These are phyloP conservation scores for Nicotiana noctiflora DNA, from an alignment of 257 asterid species.

Conservation along the genomic window DNA sequence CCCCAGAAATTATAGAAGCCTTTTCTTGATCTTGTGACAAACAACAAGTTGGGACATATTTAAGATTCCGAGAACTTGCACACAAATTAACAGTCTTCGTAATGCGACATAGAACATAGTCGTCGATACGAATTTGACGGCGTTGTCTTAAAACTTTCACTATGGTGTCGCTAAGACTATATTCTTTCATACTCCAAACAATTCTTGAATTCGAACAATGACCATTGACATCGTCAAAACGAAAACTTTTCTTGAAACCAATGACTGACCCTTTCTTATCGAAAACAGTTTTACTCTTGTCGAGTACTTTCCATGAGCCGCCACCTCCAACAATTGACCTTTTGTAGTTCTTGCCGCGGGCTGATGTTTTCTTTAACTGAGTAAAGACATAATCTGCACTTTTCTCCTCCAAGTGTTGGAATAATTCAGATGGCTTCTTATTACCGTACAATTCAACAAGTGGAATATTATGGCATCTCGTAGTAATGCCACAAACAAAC, in stretches of 20 bases:
- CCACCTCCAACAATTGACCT: background rate
- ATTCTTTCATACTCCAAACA: background rate
- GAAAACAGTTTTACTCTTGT: background rate
- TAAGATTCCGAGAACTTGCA: no score
- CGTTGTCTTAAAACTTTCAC: no score
- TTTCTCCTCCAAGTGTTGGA: background rate
- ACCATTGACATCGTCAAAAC: background rate
- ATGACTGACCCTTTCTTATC: background rate
- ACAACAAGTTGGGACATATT: no score
- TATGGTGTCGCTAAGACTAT: background rate
- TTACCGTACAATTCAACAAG: background rate
- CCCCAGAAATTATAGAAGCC: no score
- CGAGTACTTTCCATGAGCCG: background rate
- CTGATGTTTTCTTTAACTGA: background rate
- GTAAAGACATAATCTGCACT: background rate
- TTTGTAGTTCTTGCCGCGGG: background rate
- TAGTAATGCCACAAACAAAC: background rate
- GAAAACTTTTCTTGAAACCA: background rate
- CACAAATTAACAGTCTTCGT: no score
- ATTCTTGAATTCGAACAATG: no score
- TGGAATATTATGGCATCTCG: background rate
- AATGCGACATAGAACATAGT: background rate
- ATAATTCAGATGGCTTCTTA: background rate
- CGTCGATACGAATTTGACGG: background rate
- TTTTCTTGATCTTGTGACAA: no score